Percentiles rank a stretch among this genome's conserved stretches.
Conservation (phyloP, 2,329 filamentous ascomycete species). For the Trichophyton rubrum region DNA sequence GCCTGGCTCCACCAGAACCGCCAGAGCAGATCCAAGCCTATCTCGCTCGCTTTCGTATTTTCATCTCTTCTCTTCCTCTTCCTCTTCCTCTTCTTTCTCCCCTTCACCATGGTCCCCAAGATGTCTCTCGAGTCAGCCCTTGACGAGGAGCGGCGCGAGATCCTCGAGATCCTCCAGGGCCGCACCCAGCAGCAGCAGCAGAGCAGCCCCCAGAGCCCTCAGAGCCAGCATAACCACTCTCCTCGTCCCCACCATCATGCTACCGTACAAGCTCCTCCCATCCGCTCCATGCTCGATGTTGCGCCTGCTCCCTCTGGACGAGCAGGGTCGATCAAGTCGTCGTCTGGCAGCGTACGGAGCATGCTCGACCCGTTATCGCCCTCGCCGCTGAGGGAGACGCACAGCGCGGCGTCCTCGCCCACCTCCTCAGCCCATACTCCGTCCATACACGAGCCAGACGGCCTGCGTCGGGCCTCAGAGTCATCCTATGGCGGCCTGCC, state of each 20-base stretch:
- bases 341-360: constrained; percentile 17
- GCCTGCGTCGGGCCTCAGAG: constrained; percentile 27
- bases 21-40: background rate
- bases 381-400: constrained; percentile 25
- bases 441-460: constrained; percentile 23
- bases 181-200: constrained; percentile 8
- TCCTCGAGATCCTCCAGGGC: constrained; percentile 55
- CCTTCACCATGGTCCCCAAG: constrained; percentile 14
- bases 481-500: constrained; percentile 16
- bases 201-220: constrained; percentile 15
- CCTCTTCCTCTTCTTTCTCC: background rate
- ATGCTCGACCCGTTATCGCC: constrained; percentile 27
- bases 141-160: constrained; percentile 64
- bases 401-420: constrained; percentile 23
- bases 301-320: constrained; percentile 31
- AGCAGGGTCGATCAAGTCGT: constrained; percentile 24
- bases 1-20: background rate
- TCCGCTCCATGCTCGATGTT: constrained; percentile 56
- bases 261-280: constrained; percentile 48
- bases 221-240: constrained; percentile 18
- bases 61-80: background rate
- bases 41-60: background rate
- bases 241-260: constrained; percentile 44
- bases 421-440: constrained; percentile 19
- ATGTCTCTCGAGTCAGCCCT: constrained; percentile 69